A percentile compares a stretch with the other conserved stretches of the same genome.
Evolutionary conservation across 148 eudicot genomes (phyloP).

Genomic region (Diospyros lotus): DNA sequence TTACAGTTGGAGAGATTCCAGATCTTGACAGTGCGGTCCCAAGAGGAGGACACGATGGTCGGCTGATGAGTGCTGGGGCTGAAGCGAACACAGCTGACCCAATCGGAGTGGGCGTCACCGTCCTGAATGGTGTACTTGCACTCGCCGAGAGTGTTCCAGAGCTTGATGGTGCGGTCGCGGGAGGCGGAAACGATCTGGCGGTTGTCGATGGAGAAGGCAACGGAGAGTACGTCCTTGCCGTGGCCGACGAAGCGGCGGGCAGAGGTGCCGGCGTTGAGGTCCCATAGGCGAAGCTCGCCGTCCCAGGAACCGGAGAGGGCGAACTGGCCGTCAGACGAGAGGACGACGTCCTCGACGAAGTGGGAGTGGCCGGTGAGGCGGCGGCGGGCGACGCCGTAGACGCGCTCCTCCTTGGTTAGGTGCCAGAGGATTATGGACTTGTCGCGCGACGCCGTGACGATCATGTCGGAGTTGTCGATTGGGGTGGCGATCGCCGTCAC

Average conservation of each 20-base stretch:
- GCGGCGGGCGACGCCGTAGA: slow-evolving; percentile 59
- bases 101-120: slow-evolving; percentile 58
- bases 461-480: slow-evolving; percentile 54
- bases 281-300: slow-evolving; percentile 86
- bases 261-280: slow-evolving; percentile 58
- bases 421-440: slow-evolving; percentile 49
- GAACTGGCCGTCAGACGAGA: slow-evolving; percentile 77
- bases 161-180: slow-evolving; percentile 71
- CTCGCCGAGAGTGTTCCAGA: slow-evolving; percentile 94
- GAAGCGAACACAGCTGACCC: slow-evolving; percentile 89
- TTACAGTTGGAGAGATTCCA: slow-evolving; percentile 87
- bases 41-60: slow-evolving; percentile 74
- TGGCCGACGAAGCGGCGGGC: slow-evolving; percentile 87
- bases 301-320: slow-evolving; percentile 92
- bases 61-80: slow-evolving; percentile 66
- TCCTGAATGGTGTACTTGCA: slow-evolving; percentile 91
- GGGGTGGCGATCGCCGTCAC: slow-evolving; percentile 61
- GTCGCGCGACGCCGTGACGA: slow-evolving; percentile 50
- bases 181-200: slow-evolving; percentile 91
- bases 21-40: slow-evolving; percentile 86
- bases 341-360: slow-evolving; percentile 81
- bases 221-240: slow-evolving; percentile 77
- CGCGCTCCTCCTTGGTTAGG: slow-evolving; percentile 40
- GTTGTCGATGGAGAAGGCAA: slow-evolving; percentile 87
- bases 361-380: slow-evolving; percentile 75